phyloP scores from a whole-genome alignment of 2,329 filamentous ascomycete species.

The Rasamsonia emersonii region DNA sequence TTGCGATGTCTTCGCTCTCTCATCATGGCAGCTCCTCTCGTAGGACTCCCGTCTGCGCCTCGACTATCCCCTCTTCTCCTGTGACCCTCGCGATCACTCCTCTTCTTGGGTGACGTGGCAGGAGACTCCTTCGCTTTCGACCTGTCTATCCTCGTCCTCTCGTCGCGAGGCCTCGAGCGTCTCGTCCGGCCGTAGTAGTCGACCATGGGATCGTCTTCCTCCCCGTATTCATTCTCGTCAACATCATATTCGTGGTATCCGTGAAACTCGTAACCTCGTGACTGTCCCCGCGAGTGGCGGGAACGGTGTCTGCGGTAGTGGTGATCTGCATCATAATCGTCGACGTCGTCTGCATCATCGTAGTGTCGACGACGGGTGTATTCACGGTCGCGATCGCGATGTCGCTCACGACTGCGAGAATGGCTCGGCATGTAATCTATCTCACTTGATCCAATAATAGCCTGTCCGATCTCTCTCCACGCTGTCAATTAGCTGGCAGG shows the following conservation, averaged over 20 bases:
- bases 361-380: constrained; percentile 6
- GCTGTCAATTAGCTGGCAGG: too few species aligned
- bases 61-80: constrained; percentile 17
- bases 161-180: constrained; percentile 17
- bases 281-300: constrained; percentile 13
- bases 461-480: too few species aligned
- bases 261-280: constrained; percentile 14
- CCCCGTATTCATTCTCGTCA: constrained; percentile 12
- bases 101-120: constrained; percentile 27
- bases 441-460: too few species aligned
- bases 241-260: constrained; percentile 12
- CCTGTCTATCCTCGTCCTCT: constrained; percentile 11
- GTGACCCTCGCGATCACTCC: constrained; percentile 24
- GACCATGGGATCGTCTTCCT: constrained; percentile 13
- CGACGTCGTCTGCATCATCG: constrained; percentile 2
- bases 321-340: constrained; percentile 6
- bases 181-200: constrained; percentile 21
- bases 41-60: constrained; percentile 22
- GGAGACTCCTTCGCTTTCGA: constrained; percentile 29
- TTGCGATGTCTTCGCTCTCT: constrained; percentile 15
- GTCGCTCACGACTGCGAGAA: constrained; percentile 25
- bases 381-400: constrained; percentile 16
- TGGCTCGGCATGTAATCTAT: constrained; percentile 24
- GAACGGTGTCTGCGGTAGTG: constrained; percentile 7
- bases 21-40: constrained; percentile 6